Evolutionary conservation across 805 yeast genomes (phyloP).

Genomic region (Metschnikowia dekortorum): DNA sequence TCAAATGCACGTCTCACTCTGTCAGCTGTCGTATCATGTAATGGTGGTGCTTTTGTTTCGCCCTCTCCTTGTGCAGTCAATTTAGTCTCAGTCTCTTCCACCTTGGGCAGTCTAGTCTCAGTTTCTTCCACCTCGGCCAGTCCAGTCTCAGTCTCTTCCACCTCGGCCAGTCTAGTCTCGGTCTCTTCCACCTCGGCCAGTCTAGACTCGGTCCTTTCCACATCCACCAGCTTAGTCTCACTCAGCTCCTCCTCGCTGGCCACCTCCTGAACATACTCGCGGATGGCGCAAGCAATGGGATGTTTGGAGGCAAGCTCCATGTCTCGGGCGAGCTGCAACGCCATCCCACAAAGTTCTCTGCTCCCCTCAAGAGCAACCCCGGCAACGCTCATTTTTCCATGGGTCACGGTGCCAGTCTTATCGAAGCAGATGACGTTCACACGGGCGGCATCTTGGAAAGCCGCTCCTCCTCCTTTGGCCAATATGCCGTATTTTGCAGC

Average conservation of each 20-base stretch:
- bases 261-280: slow-evolving; percentile 21
- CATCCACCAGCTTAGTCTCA: background rate
- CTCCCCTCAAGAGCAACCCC: slow-evolving; percentile 35
- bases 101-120: no score
- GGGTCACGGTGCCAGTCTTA: slow-evolving; percentile 75
- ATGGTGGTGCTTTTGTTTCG: no score
- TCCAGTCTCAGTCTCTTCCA: background rate
- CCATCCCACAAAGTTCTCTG: slow-evolving; percentile 13
- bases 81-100: no score
- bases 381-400: slow-evolving; percentile 56
- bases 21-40: no score
- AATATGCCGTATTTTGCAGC: slow-evolving; percentile 75
- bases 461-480: slow-evolving; percentile 78
- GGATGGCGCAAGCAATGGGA: slow-evolving; percentile 62
- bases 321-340: slow-evolving; percentile 50
- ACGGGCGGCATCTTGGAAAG: slow-evolving; percentile 71
- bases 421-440: slow-evolving; percentile 67
- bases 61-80: no score
- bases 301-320: slow-evolving; percentile 63
- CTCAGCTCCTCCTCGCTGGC: background rate
- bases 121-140: no score
- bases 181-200: background rate
- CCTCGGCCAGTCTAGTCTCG: background rate
- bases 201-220: background rate
- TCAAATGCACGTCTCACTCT: background rate